A percentile compares a stretch with the other conserved stretches of the same genome.
Evolutionary conservation across 805 yeast genomes (phyloP).

Genomic region (Groenewaldozyma tartarivorans): DNA sequence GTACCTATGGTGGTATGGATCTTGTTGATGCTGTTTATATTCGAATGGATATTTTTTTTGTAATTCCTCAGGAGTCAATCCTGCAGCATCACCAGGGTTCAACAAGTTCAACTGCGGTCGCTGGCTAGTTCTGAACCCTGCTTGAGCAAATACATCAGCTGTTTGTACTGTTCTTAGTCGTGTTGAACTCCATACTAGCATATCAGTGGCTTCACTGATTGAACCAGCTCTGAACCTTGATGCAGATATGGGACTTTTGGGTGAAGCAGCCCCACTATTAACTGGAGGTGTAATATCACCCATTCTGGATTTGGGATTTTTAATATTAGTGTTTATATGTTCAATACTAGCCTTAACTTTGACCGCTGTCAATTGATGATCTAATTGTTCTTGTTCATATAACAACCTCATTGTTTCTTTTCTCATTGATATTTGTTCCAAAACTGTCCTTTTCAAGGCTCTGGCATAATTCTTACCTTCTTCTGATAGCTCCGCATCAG

Average conservation of each 20-base stretch:
- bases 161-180: constrained; percentile 76
- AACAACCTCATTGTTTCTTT: constrained; percentile 1
- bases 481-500: constrained; percentile 63
- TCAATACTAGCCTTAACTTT: constrained; percentile 1
- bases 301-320: not conserved
- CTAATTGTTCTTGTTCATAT: not conserved
- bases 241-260: not conserved
- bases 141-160: constrained; percentile 51
- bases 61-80: constrained; percentile 53
- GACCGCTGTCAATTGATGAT: not conserved
- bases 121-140: constrained; percentile 57
- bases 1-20: constrained; percentile 88
- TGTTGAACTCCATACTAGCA: constrained; percentile 94
- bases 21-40: constrained; percentile 50
- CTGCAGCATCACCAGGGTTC: constrained; percentile 83
- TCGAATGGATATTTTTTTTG: constrained; percentile 56
- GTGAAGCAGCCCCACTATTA: constrained; percentile 15
- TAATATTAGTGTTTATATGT: not conserved
- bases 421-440: constrained; percentile 25
- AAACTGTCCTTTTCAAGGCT: constrained; percentile 49
- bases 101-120: constrained; percentile 78
- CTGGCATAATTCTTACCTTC: constrained; percentile 62
- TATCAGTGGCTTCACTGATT: constrained; percentile 10
- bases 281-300: constrained; percentile 16
- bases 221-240: not conserved